Conservation (phyloP, 2,329 filamentous ascomycete species). For the Diaporthe vexans region DNA sequence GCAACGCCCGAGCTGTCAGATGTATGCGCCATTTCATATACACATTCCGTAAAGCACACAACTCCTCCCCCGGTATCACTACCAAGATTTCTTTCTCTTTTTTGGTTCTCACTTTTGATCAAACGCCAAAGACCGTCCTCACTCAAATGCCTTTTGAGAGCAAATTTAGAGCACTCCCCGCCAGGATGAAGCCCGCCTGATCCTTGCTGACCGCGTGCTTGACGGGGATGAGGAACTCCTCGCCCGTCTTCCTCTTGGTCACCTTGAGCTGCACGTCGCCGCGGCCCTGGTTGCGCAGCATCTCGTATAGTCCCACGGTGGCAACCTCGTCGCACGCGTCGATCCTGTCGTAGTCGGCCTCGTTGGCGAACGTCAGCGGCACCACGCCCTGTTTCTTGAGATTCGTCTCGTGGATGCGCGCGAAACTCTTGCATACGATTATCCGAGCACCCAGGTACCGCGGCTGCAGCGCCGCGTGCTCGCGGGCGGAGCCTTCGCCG, state of each 20-base stretch:
- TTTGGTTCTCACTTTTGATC: not conserved
- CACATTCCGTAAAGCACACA: conserved; percentile 20
- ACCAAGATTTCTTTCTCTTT: not conserved
- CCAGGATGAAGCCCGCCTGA: conserved; percentile 92
- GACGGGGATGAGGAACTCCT: conserved; percentile 79
- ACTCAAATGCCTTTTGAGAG: conserved; percentile 70
- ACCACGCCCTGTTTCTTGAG: conserved; percentile 98
- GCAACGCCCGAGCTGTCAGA: conserved; percentile 22
- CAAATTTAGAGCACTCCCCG: conserved; percentile 93
- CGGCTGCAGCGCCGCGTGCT: conserved; percentile 89
- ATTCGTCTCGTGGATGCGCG: conserved; percentile 93
- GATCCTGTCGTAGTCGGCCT: conserved; percentile 88
- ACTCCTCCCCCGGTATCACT: conserved; percentile 26
- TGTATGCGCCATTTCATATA: conserved; percentile 36
- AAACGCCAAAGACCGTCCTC: not conserved
- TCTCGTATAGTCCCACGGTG: conserved; percentile 87
- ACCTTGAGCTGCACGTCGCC: conserved; percentile 81
- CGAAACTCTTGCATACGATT: conserved; percentile 85
- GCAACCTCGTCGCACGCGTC: conserved; percentile 85
- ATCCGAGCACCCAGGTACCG: conserved; percentile 86
- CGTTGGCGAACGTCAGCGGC: conserved; percentile 89
- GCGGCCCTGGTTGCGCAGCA: conserved; percentile 82
- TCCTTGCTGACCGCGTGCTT: conserved; percentile 91
- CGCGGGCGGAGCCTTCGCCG: conserved; percentile 87
- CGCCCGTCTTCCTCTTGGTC: conserved; percentile 71